Conservation (phyloP, 2,329 filamentous ascomycete species). For the Colletotrichum theobromicola region DNA sequence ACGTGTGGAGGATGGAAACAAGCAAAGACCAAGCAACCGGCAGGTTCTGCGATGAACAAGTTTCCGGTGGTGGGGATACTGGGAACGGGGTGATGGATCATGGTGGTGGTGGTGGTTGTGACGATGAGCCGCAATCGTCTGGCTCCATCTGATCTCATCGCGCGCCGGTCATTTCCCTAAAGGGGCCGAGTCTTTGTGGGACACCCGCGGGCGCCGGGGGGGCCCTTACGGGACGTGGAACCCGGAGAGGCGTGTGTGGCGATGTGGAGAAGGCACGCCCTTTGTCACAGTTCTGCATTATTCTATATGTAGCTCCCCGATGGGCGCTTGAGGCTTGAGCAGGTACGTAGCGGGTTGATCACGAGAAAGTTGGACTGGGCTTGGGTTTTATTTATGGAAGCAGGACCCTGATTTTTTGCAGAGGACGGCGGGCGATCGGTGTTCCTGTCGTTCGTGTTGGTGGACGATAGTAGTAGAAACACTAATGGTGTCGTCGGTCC, state of each 20-base stretch:
- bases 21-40: neutral
- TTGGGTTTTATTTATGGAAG: slow-evolving; percentile 10
- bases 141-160: slow-evolving; percentile 12
- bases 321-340: neutral
- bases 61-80: neutral
- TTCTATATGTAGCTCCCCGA: neutral
- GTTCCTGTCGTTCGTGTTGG: neutral
- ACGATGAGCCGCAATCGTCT: neutral
- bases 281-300: neutral
- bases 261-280: neutral
- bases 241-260: neutral
- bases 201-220: neutral
- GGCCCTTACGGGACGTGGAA: neutral
- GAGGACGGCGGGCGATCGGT: neutral
- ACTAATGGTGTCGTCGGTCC: neutral
- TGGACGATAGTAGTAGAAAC: neutral
- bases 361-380: neutral
- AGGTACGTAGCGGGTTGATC: neutral
- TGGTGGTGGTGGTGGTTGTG: neutral
- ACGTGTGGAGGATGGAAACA: neutral
- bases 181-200: neutral
- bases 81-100: too few relatives aligned
- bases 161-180: slow-evolving; percentile 1
- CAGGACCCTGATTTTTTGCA: slow-evolving; percentile 4
- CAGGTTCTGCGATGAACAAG: neutral